Conservation (phyloP, 495 filamentous ascomycete genomes). For the Penicillium canescens region DNA sequence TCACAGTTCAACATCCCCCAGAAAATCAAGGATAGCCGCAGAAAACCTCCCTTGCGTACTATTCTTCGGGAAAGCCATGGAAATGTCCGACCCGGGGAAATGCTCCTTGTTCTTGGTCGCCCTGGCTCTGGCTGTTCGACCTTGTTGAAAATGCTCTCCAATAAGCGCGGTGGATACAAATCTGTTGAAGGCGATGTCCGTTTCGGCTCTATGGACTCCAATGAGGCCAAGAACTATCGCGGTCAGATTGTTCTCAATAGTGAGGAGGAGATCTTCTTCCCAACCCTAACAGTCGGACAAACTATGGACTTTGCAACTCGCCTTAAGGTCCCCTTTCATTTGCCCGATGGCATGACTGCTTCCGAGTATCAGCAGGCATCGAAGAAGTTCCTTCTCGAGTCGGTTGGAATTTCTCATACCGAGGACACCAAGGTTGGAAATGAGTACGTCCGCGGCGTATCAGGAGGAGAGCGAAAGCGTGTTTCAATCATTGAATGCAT, state of each 20-base stretch:
- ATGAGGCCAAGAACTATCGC: slow-evolving; percentile 60
- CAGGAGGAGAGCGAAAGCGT: slow-evolving; percentile 78
- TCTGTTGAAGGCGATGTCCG: slow-evolving; percentile 54
- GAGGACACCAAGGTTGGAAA: slow-evolving; percentile 80
- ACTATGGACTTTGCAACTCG: slow-evolving; percentile 68
- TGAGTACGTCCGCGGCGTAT: slow-evolving; percentile 77
- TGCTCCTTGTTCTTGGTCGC: slow-evolving; percentile 47
- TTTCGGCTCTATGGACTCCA: slow-evolving; percentile 56
- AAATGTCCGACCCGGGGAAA: slow-evolving; percentile 55
- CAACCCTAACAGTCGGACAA: slow-evolving; percentile 66
- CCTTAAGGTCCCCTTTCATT: slow-evolving; percentile 36
- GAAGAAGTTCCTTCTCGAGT: slow-evolving; percentile 70
- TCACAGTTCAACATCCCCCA: slow-evolving; percentile 59
- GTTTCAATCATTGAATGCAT: slow-evolving; percentile 68
- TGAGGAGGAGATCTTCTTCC: slow-evolving; percentile 74
- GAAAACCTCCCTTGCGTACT: slow-evolving; percentile 34
- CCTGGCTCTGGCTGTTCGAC: slow-evolving; percentile 49
- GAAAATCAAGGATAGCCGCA: slow-evolving; percentile 37
- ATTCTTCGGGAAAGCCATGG: slow-evolving; percentile 46
- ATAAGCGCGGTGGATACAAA: slow-evolving; percentile 60
- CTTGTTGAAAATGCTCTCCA: slow-evolving; percentile 64
- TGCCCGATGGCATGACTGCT: slow-evolving; percentile 39
- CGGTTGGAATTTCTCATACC: slow-evolving; percentile 77
- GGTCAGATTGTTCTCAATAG: slow-evolving; percentile 71
- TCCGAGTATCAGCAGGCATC: slow-evolving; percentile 46